Percentiles rank a stretch among this genome's conserved stretches.
phyloP scores from a whole-genome alignment of 805 yeast genomes.

The Cyberlindnera bimundalis region DNA sequence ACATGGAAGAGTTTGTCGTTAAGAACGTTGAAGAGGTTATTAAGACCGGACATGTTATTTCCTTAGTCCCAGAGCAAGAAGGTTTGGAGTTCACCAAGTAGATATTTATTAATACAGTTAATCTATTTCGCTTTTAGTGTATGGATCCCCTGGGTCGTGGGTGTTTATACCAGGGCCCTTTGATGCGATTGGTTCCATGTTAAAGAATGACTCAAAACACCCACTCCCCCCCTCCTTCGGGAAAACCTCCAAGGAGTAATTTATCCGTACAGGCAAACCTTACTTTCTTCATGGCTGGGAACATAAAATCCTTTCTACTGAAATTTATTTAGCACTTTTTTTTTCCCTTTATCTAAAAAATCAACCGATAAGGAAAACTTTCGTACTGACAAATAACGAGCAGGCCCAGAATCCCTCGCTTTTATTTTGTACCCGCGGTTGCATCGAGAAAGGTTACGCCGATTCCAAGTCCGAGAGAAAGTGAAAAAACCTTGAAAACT shows the following conservation, averaged over 20 bases:
- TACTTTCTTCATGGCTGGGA: no score
- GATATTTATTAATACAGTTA: no score
- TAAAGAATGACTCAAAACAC: neutral
- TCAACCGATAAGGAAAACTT: no score
- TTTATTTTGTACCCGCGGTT: neutral
- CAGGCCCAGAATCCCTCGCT: neutral
- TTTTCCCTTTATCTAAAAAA: no score
- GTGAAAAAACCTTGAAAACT: neutral
- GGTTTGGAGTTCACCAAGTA: slow-evolving; percentile 15
- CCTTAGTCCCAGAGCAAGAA: slow-evolving; percentile 78
- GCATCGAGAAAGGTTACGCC: neutral
- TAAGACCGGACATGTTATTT: slow-evolving; percentile 61
- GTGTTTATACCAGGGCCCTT: neutral
- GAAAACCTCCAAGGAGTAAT: no score
- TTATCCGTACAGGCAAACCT: no score
- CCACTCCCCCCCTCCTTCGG: no score
- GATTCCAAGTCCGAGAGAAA: slow-evolving; percentile 4
- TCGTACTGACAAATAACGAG: no score
- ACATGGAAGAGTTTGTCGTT: slow-evolving; percentile 79
- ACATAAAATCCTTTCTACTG: no score
- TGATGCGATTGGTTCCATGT: neutral
- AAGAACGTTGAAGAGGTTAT: slow-evolving; percentile 60
- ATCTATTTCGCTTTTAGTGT: no score
- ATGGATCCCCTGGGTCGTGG: neutral
- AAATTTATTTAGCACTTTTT: no score